phyloP scores from a whole-genome alignment of 495 filamentous ascomycete genomes.

The Hypoxylon intermedium region DNA sequence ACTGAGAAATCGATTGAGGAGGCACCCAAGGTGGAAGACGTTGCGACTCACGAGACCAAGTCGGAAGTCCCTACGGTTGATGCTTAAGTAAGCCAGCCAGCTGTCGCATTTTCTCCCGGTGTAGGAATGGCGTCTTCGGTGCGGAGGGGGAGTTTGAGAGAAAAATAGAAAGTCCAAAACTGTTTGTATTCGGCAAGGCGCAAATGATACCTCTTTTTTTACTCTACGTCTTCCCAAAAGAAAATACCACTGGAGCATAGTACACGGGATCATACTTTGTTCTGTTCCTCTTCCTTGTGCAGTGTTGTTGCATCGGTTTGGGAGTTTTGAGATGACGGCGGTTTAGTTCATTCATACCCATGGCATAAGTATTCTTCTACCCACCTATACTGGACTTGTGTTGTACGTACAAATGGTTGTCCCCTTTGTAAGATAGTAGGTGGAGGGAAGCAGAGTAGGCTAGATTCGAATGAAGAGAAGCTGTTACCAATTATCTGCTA shows the following conservation, averaged over 20 bases:
- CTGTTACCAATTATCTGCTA: too few relatives aligned
- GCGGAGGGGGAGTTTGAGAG: background rate
- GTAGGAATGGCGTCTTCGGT: too few relatives aligned
- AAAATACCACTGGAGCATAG: constrained; percentile 26
- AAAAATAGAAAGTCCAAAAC: constrained; percentile 9
- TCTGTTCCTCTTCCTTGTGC: too few relatives aligned
- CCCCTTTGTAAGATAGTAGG: constrained; percentile 4
- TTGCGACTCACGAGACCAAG: constrained; percentile 1
- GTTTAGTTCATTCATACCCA: constrained; percentile 12
- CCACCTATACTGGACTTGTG: too few relatives aligned
- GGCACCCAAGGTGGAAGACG: background rate
- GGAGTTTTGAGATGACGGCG: constrained; percentile 29
- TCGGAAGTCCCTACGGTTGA: background rate
- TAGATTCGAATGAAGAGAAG: too few relatives aligned
- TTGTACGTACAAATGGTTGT: too few relatives aligned
- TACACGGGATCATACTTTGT: constrained; percentile 11
- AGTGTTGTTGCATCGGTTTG: constrained; percentile 28
- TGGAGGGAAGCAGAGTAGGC: background rate
- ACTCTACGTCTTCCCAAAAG: constrained; percentile 1
- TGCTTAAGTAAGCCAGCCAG: constrained; percentile 4
- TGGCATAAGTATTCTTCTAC: constrained; percentile 12
- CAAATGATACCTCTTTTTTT: constrained; percentile 41
- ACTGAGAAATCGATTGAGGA: background rate
- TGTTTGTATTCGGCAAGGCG: constrained; percentile 37
- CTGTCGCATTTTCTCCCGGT: background rate